Conservation (phyloP, 257 asterid genomes). For the Galeopsis tetrahit region DNA sequence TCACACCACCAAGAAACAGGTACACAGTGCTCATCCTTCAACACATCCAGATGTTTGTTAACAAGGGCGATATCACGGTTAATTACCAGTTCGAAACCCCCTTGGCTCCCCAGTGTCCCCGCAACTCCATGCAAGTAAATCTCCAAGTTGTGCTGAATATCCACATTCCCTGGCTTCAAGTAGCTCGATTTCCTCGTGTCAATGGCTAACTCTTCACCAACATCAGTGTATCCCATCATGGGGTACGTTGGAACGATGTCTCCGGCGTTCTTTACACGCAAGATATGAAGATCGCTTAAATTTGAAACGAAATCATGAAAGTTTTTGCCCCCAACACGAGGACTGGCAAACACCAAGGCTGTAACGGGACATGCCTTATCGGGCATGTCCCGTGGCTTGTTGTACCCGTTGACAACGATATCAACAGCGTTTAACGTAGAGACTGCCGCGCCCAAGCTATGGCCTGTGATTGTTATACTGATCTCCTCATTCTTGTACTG, state of each 20-base stretch:
- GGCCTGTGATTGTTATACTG: constrained; percentile 42
- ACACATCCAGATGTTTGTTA: constrained; percentile 52
- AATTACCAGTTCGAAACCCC: constrained; percentile 58
- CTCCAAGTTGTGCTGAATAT: constrained; percentile 67
- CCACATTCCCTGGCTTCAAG: constrained; percentile 52
- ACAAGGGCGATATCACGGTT: constrained; percentile 52
- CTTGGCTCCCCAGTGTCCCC: constrained; percentile 55
- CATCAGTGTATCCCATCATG: constrained; percentile 45
- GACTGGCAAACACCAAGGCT: constrained; percentile 68
- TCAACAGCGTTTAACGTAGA: constrained; percentile 58
- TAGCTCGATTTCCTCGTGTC: constrained; percentile 58
- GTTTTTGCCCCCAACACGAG: constrained; percentile 60
- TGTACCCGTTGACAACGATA: constrained; percentile 57
- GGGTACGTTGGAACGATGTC: constrained; percentile 73
- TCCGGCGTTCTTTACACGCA: constrained; percentile 52
- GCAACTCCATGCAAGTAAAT: constrained; percentile 77
- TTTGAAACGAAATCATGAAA: constrained; percentile 27
- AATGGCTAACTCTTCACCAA: constrained; percentile 60
- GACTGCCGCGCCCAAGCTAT: constrained; percentile 46
- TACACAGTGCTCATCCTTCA: constrained; percentile 56
- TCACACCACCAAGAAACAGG: constrained; percentile 73
- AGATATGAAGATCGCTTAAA: constrained; percentile 43
- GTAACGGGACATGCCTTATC: constrained; percentile 47
- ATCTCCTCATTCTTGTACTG: constrained; percentile 37
- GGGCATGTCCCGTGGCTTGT: constrained; percentile 42